phyloP scores from a whole-genome alignment of 164 flowering plant genomes.

The Kalanchoe fedtschenkoi region DNA sequence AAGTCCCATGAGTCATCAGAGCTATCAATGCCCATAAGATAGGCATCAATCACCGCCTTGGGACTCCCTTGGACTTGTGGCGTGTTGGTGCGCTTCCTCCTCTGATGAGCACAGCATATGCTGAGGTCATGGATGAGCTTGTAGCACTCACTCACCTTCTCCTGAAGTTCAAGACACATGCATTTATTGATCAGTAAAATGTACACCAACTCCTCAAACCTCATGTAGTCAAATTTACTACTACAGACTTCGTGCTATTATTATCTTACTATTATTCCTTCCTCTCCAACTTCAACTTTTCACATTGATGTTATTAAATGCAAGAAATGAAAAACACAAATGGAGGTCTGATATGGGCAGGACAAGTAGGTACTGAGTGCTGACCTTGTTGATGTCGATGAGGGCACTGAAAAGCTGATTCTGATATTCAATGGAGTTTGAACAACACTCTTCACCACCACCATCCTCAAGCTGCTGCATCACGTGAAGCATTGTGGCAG shows the following conservation, averaged over 20 bases:
- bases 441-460: neutral
- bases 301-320: neutral
- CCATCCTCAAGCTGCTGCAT: conserved; percentile 21
- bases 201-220: neutral
- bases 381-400: conserved; percentile 21
- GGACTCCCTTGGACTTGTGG: conserved; percentile 17
- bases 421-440: conserved; percentile 17
- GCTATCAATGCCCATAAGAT: conserved; percentile 18
- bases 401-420: conserved; percentile 31
- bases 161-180: conserved; percentile 12
- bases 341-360: neutral
- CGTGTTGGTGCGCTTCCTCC: conserved; percentile 12
- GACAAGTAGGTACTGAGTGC: conserved; percentile 9
- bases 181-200: neutral
- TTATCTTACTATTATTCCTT: too few species aligned
- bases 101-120: neutral
- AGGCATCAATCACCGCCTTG: conserved; percentile 24
- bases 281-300: neutral
- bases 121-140: conserved; percentile 16
- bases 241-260: too few species aligned
- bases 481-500: conserved; percentile 36
- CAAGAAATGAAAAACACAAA: neutral
- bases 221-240: neutral
- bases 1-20: conserved; percentile 28
- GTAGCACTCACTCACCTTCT: conserved; percentile 21